Conservation (phyloP, 2,329 filamentous ascomycete genomes). For the Penicillium oxalicum region DNA sequence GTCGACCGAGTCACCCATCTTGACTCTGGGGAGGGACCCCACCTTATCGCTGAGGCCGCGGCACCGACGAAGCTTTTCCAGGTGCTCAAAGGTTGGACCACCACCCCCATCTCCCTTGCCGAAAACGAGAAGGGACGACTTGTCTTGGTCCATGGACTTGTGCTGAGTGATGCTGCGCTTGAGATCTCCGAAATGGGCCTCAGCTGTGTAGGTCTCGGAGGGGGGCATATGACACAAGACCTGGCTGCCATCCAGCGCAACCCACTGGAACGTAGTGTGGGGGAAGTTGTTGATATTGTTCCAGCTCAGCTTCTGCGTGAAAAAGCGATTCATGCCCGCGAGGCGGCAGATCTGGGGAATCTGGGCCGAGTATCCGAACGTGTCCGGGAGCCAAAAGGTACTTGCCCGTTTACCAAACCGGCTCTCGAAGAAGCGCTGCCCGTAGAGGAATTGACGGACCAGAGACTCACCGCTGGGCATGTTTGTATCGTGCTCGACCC, state of each 20-base stretch:
- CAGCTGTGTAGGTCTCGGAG: conserved; percentile 88
- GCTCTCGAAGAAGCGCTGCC: conserved; percentile 89
- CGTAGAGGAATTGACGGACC: conserved; percentile 89
- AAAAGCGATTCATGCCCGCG: conserved; percentile 93
- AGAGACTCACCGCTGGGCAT: conserved; percentile 93
- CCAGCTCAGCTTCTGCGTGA: conserved; percentile 98
- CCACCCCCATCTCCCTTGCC: conserved; percentile 96
- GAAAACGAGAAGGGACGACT: conserved; percentile 84
- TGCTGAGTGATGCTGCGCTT: conserved; percentile 84
- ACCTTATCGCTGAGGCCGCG: conserved; percentile 85
- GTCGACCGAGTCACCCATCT: conserved; percentile 84
- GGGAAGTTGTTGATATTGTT: conserved; percentile 99
- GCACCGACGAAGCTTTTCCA: conserved; percentile 90
- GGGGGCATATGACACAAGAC: conserved; percentile 98
- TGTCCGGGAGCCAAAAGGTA: conserved; percentile 97
- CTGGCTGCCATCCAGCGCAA: conserved; percentile 88
- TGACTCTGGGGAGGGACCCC: conserved; percentile 75
- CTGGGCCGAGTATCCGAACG: conserved; percentile 94
- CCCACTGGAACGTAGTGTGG: conserved; percentile 98
- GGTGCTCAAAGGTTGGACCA: conserved; percentile 85
- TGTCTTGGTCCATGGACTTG: conserved; percentile 91
- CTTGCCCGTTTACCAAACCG: conserved; percentile 81
- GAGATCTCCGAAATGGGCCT: conserved; percentile 91
- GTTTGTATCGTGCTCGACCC: conserved; percentile 99
- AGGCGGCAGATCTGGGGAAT: conserved; percentile 88